Evolutionary conservation across 306 rosid species (phyloP), one percentile per base, ranked within the genome.

Genomic region (Luffa aegyptiaca): DNA sequence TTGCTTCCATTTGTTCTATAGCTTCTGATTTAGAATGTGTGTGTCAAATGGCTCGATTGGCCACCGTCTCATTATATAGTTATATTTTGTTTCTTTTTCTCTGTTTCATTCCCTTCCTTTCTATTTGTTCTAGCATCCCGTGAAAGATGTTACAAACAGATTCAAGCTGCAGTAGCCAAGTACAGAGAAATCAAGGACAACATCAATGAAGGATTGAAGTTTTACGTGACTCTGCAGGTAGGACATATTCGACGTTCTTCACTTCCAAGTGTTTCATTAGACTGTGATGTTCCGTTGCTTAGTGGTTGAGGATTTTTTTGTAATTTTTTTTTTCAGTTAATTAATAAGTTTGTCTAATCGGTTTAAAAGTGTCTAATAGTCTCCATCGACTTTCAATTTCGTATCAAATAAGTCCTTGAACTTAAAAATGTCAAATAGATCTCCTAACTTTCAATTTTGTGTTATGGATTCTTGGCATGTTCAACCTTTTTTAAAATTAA

Each of bases 191-290:
- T 95, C 58, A 95, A 95, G 88, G 99, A 95, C 77, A 92, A 93
- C 86, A 86, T 93, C 83, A 95, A 91, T 53, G 97, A 95, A 84
- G 99, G 99, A 46, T 87, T 95, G 68, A 93, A 95, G 80, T 95
- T 95, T 85, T 95, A 95, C 73, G 91, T 95, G 45, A 89, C 97
- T 73, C 89, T 95, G 78, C 97, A 95, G 93, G 99, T 89, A 84
- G 78, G 82, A 81, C 68, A 14, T 31, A 31, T 42, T 49, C 11
- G 5, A 44, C 16, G 37, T 56, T 65, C 53, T 45, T 52, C 35
- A 2, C 75, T 52, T 39, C 48, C 21, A 14, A 1, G 10, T 49
- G 33, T 79, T 57, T 21, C 69, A 16, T 26, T 75, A 75, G 61
- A 33, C 79, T 49, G 39, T 33, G 8, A 49, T 18, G 13, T 72